Evolutionary conservation across 202 grass and related monocot species (phyloP).

Genomic region (Zizania palustris): DNA sequence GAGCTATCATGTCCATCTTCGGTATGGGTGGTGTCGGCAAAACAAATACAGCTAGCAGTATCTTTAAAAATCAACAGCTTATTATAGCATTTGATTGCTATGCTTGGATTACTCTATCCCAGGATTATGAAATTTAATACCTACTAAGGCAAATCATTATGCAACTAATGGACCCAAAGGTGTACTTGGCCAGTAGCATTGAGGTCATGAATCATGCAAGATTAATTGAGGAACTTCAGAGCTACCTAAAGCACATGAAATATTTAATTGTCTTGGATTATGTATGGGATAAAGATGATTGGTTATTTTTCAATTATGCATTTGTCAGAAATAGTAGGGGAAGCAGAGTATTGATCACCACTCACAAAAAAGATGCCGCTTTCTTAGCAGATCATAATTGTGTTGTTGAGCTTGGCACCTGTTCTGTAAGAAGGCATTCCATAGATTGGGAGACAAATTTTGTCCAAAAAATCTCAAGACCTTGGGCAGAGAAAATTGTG

Average conservation of each 20-base stretch:
- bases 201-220: conserved; percentile 21
- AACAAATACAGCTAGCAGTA: conserved; percentile 40
- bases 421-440: conserved; percentile 49
- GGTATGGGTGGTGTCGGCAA: conserved; percentile 54
- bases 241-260: conserved; percentile 30
- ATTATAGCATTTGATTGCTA: conserved; percentile 19
- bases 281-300: conserved; percentile 42
- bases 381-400: conserved; percentile 25
- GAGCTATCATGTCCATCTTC: conserved; percentile 35
- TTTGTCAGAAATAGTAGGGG: conserved; percentile 39
- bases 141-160: conserved; percentile 44
- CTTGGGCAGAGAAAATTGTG: conserved; percentile 39
- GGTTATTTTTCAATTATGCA: conserved; percentile 28
- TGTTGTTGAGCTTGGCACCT: conserved; percentile 35
- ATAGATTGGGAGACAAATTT: background rate
- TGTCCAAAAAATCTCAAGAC: conserved; percentile 23
- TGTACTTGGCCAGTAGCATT: background rate
- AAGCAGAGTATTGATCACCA: conserved; percentile 53
- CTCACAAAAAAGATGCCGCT: conserved; percentile 39
- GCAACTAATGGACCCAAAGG: conserved; percentile 29
- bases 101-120: conserved; percentile 40
- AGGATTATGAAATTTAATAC: conserved; percentile 42
- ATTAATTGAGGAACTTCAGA: conserved; percentile 36
- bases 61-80: conserved; percentile 32
- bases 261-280: conserved; percentile 52